Base-by-base conservation (phyloP, 306 rosid genomes). In the Cicer yamashitae region DNA sequence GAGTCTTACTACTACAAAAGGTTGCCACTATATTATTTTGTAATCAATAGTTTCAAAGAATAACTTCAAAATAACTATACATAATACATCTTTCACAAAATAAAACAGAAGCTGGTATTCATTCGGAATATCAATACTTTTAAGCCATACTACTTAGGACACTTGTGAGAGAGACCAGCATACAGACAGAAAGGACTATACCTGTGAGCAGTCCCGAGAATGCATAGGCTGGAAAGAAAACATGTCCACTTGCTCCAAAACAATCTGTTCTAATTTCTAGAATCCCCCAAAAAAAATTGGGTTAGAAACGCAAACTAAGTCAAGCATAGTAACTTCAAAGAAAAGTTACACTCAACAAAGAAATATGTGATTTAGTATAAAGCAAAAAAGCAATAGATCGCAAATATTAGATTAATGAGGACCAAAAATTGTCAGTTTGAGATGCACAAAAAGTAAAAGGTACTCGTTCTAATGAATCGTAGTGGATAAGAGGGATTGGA, bases 211-310 rank as follows among this genome's bases (percentile, higher is more conserved):
- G 83, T 90, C 98, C 57, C 89, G 86, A 69, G 91, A 77, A 81
- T 91, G 96, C 96, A 90, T 91, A 71, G 98, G 96, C 77, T 86
- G 91, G 84, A 94, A 91, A 77, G 93, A 85, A 84, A 84, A 90
- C 57, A 89, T 87, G 76, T 94, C 97, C 64, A 80, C 87, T 80
- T 82, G 82, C 76, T 80, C 83, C 88, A 72, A 79, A 71, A 91
- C 96, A 77, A 94, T 83, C 78, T 82, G 89, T 72, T 94, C 91
- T 76, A 94, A 64, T 91, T 86, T 90, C 98, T 94, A 80, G 76
- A 81, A 74, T 63, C 39, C 77, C 51, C 41, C 62, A 43, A 43
- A 40, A 70, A 15, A 70, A 22, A 44, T 15, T 62, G 73, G 25
- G 8, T 48, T 39, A 75, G 60, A 65, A 8, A 73, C 51, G 71